Conservation (phyloP, 2,329 filamentous ascomycete genomes). For the Alternaria burnsii region DNA sequence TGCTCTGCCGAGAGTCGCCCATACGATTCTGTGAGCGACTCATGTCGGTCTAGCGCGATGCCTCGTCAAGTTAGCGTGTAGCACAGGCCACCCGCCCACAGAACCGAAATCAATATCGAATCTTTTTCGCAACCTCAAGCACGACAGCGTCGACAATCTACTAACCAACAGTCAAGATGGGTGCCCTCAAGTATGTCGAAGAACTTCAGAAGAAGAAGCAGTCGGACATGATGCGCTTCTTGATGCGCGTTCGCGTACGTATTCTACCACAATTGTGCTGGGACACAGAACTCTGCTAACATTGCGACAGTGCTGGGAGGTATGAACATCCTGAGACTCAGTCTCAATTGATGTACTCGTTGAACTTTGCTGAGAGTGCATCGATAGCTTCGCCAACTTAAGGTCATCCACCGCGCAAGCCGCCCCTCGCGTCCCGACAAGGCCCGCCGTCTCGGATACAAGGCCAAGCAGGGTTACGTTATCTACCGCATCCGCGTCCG, state of each 20-base stretch:
- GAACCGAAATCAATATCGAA: constrained; percentile 27
- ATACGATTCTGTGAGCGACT: background rate
- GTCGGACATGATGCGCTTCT: constrained; percentile 99
- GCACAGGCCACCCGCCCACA: constrained; percentile 25
- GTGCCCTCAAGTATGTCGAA: constrained; percentile 99
- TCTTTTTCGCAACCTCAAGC: constrained; percentile 25
- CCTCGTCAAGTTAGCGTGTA: background rate
- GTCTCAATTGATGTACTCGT: constrained; percentile 76
- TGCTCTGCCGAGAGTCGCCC: constrained; percentile 12
- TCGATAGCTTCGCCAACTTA: constrained; percentile 99
- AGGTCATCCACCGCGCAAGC: constrained; percentile 99
- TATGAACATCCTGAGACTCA: constrained; percentile 56
- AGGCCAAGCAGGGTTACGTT: constrained; percentile 99
- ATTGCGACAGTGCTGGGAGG: constrained; percentile 85
- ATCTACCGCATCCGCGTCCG: constrained; percentile 99
- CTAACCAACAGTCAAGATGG: constrained; percentile 70
- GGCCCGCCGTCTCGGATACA: constrained; percentile 99
- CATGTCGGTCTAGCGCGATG: constrained; percentile 3
- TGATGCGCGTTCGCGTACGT: constrained; percentile 77
- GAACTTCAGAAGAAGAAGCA: constrained; percentile 99
- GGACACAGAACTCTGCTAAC: constrained; percentile 38
- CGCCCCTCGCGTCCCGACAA: constrained; percentile 99
- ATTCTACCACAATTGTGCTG: constrained; percentile 14
- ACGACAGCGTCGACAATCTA: constrained; percentile 43
- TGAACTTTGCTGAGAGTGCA: constrained; percentile 99